Conservation (phyloP, 768 basidiomycete genomes). For the Boletus barrowsii region DNA sequence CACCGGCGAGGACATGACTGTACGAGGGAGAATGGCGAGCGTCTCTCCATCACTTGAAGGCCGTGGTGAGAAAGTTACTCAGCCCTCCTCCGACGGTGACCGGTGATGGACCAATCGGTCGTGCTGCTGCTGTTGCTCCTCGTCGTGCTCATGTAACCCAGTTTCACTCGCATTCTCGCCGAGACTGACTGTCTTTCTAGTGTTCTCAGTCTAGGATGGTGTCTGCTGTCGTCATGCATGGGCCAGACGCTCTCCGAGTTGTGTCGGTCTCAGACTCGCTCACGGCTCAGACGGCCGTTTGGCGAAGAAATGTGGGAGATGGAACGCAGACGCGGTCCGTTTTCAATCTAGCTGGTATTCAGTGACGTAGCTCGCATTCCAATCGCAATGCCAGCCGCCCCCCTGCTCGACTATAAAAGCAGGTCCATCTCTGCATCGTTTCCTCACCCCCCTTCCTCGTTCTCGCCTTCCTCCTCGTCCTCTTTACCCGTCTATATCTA, state of each 20-base stretch:
- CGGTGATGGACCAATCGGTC: slow-evolving; percentile 20
- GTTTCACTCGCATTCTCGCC: neutral
- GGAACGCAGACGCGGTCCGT: slow-evolving; percentile 39
- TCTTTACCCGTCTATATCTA: slow-evolving; percentile 6
- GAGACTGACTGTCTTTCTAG: slow-evolving; percentile 26
- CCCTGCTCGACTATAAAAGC: slow-evolving; percentile 18
- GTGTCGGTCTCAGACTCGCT: slow-evolving; percentile 35
- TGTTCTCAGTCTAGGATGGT: slow-evolving; percentile 55
- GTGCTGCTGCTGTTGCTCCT: slow-evolving; percentile 45
- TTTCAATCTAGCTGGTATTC: slow-evolving; percentile 13
- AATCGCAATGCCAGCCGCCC: slow-evolving; percentile 2
- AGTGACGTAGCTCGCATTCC: slow-evolving; percentile 8
- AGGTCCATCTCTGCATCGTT: neutral
- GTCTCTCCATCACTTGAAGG: too few species aligned
- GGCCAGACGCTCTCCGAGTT: slow-evolving; percentile 48
- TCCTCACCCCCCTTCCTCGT: neutral
- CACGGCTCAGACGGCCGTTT: slow-evolving; percentile 25
- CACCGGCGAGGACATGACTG: neutral
- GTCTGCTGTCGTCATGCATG: slow-evolving; percentile 65
- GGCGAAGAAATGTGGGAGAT: slow-evolving; percentile 62
- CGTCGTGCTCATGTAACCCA: slow-evolving; percentile 44
- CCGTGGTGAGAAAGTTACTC: neutral
- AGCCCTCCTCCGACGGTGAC: too few species aligned
- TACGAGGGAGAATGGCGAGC: too few species aligned
- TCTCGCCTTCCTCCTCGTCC: neutral